phyloP scores from a whole-genome alignment of 495 filamentous ascomycete species.

The Parmelia sp. region DNA sequence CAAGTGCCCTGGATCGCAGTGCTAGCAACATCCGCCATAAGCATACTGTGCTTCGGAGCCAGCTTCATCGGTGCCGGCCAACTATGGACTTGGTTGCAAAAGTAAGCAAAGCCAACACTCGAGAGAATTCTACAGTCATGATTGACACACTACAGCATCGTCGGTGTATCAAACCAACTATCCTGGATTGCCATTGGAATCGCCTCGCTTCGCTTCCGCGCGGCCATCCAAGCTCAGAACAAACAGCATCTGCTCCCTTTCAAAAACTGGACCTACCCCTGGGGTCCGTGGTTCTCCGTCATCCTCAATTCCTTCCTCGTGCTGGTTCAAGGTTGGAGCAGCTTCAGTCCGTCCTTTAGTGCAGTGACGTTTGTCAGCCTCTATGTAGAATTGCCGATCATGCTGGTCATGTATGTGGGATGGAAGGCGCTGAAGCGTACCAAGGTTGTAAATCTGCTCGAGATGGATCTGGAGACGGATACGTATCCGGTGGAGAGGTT shows the following conservation, averaged over 20 bases:
- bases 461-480: conserved; percentile 51
- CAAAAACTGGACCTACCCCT: conserved; percentile 57
- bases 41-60: conserved; percentile 53
- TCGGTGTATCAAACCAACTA: conserved; percentile 58
- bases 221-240: conserved; percentile 45
- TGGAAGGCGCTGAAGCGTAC: conserved; percentile 48
- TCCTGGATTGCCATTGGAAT: conserved; percentile 56
- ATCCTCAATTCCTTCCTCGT: conserved; percentile 50
- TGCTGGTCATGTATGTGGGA: conserved; percentile 45
- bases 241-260: conserved; percentile 55
- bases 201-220: conserved; percentile 54
- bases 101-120: conserved; percentile 28
- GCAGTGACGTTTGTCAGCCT: conserved; percentile 47
- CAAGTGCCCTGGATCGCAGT: conserved; percentile 55
- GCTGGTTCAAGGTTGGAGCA: conserved; percentile 55
- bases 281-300: conserved; percentile 46
- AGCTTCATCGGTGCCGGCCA: conserved; percentile 56
- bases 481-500: conserved; percentile 37
- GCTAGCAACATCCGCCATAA: conserved; percentile 48
- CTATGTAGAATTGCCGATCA: conserved; percentile 46
- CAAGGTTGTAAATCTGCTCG: conserved; percentile 31
- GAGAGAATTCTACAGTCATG: background rate
- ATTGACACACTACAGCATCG: conserved; percentile 36
- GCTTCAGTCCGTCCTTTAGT: conserved; percentile 48
- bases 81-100: conserved; percentile 53